Percentiles rank a stretch among this genome's conserved stretches.
phyloP scores from a whole-genome alignment of 805 yeast species.

The Saturnispora mendoncae region DNA sequence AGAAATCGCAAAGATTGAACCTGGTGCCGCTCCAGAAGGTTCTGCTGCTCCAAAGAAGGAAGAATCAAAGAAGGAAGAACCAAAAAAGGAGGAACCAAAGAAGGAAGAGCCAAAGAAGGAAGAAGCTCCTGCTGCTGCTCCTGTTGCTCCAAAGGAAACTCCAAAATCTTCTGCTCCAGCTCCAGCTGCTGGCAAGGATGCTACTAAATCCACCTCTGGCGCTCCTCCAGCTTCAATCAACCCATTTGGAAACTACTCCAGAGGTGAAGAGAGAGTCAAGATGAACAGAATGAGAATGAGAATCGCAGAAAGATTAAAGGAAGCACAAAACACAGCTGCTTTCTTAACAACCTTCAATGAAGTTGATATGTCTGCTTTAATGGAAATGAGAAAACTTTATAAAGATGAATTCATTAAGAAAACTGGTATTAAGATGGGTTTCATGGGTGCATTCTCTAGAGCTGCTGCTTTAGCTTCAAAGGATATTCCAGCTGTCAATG shows the following conservation, averaged over 20 bases:
- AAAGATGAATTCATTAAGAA: conserved; percentile 93
- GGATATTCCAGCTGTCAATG: conserved; percentile 92
- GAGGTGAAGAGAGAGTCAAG: conserved; percentile 86
- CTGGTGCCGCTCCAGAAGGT: conserved; percentile 61
- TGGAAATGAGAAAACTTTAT: conserved; percentile 92
- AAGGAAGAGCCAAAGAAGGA: conserved; percentile 23
- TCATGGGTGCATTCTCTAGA: conserved; percentile 97
- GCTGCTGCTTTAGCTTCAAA: conserved; percentile 89
- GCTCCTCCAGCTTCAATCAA: conserved; percentile 24
- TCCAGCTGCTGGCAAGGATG: background rate
- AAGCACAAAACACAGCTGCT: conserved; percentile 98
- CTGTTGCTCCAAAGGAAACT: conserved; percentile 21
- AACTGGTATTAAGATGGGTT: conserved; percentile 91
- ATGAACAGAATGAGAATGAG: conserved; percentile 99
- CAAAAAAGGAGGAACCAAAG: conserved; percentile 20
- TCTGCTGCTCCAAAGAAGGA: conserved; percentile 34
- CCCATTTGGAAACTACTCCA: conserved; percentile 49
- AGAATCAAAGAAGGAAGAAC: conserved; percentile 12
- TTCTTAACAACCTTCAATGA: conserved; percentile 97
- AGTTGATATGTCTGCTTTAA: conserved; percentile 87
- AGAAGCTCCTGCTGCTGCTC: conserved; percentile 8
- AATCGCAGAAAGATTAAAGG: conserved; percentile 98
- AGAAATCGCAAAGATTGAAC: conserved; percentile 79
- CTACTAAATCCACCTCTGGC: conserved; percentile 16
- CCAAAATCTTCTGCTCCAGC: conserved; percentile 17